Conservation (phyloP, 2,329 filamentous ascomycete genomes). For the Diaporthe sp. region DNA sequence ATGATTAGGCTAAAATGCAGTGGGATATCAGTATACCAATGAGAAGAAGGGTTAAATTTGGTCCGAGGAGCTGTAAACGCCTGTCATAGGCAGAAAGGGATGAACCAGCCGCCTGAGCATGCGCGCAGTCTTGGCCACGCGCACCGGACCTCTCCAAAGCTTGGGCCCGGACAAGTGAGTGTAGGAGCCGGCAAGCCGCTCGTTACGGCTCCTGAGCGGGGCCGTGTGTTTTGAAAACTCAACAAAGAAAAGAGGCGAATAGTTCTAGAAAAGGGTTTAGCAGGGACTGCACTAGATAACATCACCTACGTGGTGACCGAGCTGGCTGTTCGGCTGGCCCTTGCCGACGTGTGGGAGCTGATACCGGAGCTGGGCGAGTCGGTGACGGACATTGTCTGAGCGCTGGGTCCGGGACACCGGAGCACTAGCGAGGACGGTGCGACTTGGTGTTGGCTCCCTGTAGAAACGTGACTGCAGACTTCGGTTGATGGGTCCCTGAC, state of each 20-base stretch:
- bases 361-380: slow-evolving; percentile 15
- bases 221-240: not conserved
- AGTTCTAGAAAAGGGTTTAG: not conserved
- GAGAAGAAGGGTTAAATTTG: not conserved
- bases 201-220: not conserved
- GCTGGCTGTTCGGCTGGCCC: not conserved
- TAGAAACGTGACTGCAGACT: not conserved
- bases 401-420: slow-evolving; percentile 28
- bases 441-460: not conserved
- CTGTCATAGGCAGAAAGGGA: slow-evolving; percentile 11
- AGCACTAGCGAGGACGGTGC: not conserved
- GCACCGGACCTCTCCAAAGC: slow-evolving; percentile 32
- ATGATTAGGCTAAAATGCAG: not conserved
- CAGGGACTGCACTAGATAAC: not conserved
- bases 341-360: not conserved
- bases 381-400: slow-evolving; percentile 29
- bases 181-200: not conserved
- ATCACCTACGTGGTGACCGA: not conserved
- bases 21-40: not conserved
- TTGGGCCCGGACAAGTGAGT: not conserved
- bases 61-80: not conserved
- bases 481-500: slow-evolving; percentile 60
- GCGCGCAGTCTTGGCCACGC: slow-evolving; percentile 17
- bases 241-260: not conserved
- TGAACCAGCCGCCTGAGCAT: slow-evolving; percentile 9